Base-by-base conservation (phyloP, 2,329 filamentous ascomycete species). In the Chaetomiaceae sp. region DNA sequence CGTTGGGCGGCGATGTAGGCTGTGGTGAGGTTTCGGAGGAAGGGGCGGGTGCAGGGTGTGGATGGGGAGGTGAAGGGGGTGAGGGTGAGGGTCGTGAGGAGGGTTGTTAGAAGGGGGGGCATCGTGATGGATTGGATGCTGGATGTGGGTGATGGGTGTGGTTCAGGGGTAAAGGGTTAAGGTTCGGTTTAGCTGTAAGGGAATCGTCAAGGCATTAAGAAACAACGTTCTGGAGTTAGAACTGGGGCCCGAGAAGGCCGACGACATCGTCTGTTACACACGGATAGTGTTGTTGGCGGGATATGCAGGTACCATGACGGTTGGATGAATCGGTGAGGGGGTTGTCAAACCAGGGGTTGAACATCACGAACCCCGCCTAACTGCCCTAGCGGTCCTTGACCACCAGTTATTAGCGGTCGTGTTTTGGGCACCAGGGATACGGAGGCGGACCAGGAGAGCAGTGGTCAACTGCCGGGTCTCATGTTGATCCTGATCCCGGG, bases 1-100 rank as follows among this genome's bases (percentile, higher is more conserved):
- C 12, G 39, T 34, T 60, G 59, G n/a, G 61, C 58, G 2, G 54
- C 42, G 4, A 59, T 23, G 37, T 61, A 61, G 22, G 34, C 20
- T 6, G 29, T 20, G 4, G 56, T 61, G 7, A 46, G n/a, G 20
- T 36, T 51, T 27, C 58, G 53, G 39, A 61, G 53, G 31, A 57
- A 49, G 15, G 42, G 39, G n/a, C 58, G 55, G 11, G 51, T 46
- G 54, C 59, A 63, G 19, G 52, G 22, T 0, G 57, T 50, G 37
- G 47, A 51, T 11, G 45, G 6, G 33, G 20, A 11, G 33, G 50
- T 14, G 31, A 46, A 9, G 27, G 27, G 15, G 20, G 37, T 42
- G 20, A 25, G 17, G 20, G 37, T 17, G 47, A 40, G 36, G 47
- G 37, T 27, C 29, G 52, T 14, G 22, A 40, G 22, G 38, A 19